Evolutionary conservation across 1,284 basidiomycete species (phyloP).

Genomic region (Tilletia walkeri): DNA sequence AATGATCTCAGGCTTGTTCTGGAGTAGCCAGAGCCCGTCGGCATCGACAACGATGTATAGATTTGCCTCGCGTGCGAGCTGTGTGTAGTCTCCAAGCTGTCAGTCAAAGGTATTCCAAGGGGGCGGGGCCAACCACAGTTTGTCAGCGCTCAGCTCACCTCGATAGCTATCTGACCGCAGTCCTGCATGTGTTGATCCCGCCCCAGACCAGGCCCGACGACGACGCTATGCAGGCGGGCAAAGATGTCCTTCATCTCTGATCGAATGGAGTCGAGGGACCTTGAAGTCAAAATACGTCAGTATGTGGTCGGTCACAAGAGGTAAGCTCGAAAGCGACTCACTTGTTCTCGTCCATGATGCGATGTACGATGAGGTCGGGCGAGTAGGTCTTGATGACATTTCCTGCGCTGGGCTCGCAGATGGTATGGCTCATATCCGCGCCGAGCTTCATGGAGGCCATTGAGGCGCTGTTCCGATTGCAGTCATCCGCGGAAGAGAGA

Average conservation of each 20-base stretch:
- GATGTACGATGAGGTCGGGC: slow-evolving; percentile 91
- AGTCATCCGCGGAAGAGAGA: background rate
- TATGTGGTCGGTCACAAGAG: background rate
- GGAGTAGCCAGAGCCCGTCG: slow-evolving; percentile 77
- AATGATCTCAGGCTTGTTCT: slow-evolving; percentile 72
- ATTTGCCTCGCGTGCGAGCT: slow-evolving; percentile 61
- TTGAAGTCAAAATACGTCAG: slow-evolving; percentile 37
- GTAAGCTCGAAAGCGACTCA: slow-evolving; percentile 19
- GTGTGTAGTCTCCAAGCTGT: background rate
- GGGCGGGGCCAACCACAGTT: background rate
- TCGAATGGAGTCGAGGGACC: slow-evolving; percentile 61
- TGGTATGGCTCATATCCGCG: slow-evolving; percentile 90
- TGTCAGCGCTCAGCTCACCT: slow-evolving; percentile 20
- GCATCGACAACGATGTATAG: slow-evolving; percentile 93
- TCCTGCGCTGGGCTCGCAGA: slow-evolving; percentile 83
- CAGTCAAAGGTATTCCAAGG: background rate
- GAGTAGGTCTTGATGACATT: slow-evolving; percentile 92
- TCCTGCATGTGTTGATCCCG: slow-evolving; percentile 84
- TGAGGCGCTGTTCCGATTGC: slow-evolving; percentile 23
- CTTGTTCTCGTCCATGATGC: slow-evolving; percentile 64
- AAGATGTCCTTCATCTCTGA: slow-evolving; percentile 69
- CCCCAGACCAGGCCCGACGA: slow-evolving; percentile 77
- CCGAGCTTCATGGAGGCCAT: slow-evolving; percentile 59
- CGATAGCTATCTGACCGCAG: slow-evolving; percentile 61
- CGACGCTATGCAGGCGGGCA: slow-evolving; percentile 80